phyloP scores from a whole-genome alignment of 345 rosid genomes.

The Ceriops zippeliana region DNA sequence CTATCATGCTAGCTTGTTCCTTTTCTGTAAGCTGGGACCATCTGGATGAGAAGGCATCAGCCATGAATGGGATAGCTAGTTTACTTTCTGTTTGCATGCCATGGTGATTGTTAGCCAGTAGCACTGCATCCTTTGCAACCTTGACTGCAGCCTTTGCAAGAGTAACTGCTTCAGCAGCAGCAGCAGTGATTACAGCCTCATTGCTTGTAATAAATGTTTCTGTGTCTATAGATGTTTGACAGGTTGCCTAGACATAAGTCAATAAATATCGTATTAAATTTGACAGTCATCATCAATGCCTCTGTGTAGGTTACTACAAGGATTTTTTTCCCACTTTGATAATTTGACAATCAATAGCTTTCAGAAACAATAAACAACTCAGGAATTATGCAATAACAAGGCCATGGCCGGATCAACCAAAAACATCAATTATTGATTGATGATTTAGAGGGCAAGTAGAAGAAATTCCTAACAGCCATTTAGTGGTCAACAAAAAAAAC shows the following conservation, averaged over 20 bases:
- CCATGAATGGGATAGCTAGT: slow-evolving; percentile 20
- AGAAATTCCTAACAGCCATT: background rate
- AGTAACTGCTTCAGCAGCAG: slow-evolving; percentile 87
- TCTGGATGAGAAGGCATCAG: slow-evolving; percentile 35
- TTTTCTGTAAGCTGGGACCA: slow-evolving; percentile 48
- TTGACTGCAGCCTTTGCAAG: slow-evolving; percentile 89
- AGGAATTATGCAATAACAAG: background rate
- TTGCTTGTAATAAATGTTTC: slow-evolving; percentile 73
- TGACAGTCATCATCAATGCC: no score
- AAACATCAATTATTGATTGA: background rate
- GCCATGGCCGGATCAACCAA: slow-evolving; percentile 1
- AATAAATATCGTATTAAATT: no score
- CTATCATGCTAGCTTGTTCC: slow-evolving; percentile 53
- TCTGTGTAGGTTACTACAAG: background rate
- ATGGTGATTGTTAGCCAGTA: slow-evolving; percentile 38
- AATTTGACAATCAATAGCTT: background rate
- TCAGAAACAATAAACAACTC: background rate
- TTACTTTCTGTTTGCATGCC: slow-evolving; percentile 28
- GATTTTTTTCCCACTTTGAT: background rate
- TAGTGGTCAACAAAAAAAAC: background rate
- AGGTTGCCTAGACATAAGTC: slow-evolving; percentile 43
- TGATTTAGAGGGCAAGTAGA: background rate
- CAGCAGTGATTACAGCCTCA: slow-evolving; percentile 80
- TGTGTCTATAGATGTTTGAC: slow-evolving; percentile 55
- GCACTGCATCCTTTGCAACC: slow-evolving; percentile 75